Evolutionary conservation across 495 filamentous ascomycete genomes (phyloP).

Genomic region (Aspergillus coremiiformis): DNA sequence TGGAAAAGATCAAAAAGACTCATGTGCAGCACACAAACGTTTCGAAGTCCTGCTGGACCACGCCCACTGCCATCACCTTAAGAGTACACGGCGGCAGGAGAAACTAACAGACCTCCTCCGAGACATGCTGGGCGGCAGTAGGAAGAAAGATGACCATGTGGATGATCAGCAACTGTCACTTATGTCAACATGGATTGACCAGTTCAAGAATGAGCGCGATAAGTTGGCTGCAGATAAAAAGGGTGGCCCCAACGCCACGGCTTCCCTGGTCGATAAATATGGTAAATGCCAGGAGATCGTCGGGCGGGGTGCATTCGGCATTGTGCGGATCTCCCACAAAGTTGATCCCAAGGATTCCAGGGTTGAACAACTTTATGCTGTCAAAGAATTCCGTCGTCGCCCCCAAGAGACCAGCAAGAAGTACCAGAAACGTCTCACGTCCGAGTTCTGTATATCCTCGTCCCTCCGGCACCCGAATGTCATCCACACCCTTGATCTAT

Average conservation of each 20-base stretch:
- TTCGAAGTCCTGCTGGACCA: slow-evolving; percentile 54
- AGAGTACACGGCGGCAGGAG: slow-evolving; percentile 82
- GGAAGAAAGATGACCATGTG: slow-evolving; percentile 56
- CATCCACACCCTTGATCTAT: slow-evolving; percentile 92
- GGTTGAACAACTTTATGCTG: slow-evolving; percentile 86
- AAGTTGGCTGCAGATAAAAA: slow-evolving; percentile 69
- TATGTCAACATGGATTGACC: slow-evolving; percentile 94
- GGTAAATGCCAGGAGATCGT: slow-evolving; percentile 98
- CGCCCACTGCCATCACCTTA: slow-evolving; percentile 79
- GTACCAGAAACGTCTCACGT: slow-evolving; percentile 96
- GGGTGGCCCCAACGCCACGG: slow-evolving; percentile 66
- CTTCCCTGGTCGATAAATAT: slow-evolving; percentile 89
- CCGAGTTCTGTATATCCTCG: slow-evolving; percentile 98
- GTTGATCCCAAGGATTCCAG: slow-evolving; percentile 71
- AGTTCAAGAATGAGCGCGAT: slow-evolving; percentile 81
- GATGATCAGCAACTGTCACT: slow-evolving; percentile 82
- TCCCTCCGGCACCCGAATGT: slow-evolving; percentile 95
- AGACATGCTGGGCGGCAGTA: slow-evolving; percentile 66
- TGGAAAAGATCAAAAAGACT: slow-evolving; percentile 39
- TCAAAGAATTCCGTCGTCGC: slow-evolving; percentile 94
- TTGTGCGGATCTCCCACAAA: slow-evolving; percentile 98
- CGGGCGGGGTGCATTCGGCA: slow-evolving; percentile 94
- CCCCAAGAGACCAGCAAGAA: slow-evolving; percentile 92
- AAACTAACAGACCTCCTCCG: slow-evolving; percentile 90
- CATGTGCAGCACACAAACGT: slow-evolving; percentile 39